Base-by-base conservation (phyloP, 2,329 filamentous ascomycete species). In the Fusarium humuli region DNA sequence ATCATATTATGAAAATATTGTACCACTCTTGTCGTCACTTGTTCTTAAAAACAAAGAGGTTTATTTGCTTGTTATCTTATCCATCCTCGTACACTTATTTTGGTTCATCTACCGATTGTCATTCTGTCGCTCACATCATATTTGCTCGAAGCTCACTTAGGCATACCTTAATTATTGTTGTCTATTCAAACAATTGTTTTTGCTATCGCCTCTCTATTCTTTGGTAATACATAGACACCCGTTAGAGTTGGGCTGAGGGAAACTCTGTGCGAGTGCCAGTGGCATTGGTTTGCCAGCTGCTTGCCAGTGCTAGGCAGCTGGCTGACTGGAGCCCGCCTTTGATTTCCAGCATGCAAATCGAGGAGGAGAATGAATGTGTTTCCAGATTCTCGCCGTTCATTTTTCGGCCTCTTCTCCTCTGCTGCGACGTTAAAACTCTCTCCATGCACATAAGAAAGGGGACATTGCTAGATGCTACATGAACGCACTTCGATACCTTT, bases 251-350 rank as follows among this genome's bases (percentile, higher is more conserved):
- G 18, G 14, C 18, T 22, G 18, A 27, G n/a, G 12, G n/a, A 25
- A 18, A 20, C 20, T 13, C 5, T 46, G 27, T 22, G 57, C 23
- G 16, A 42, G 23, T 42, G 49, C 18, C 18, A 42, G 34, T 53
- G 18, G 41, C 23, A 22, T 53, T 25, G 23, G 49, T 53, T 32
- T 30, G 25, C 37, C 20, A 20, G 49, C 27, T 66, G 55, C 14
- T 63, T 61, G 59, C 12, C 57, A 62, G 63, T 66, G 63, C 55
- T 10, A 66, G 55, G 48, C 42, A 66, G 18, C 48, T 20, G 14
- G 46, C 45, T 18, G 32, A 34, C 32, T 44, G 23, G n/a, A 37
- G 22, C 42, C 57, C 29, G 13, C 20, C 20, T 30, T 29, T 14
- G 23, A 25, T n/a, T 41, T 34, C n/a, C 20, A 18, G 10, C 30